phyloP scores from a whole-genome alignment of 768 basidiomycete species.

The Lepiota subincarnata region DNA sequence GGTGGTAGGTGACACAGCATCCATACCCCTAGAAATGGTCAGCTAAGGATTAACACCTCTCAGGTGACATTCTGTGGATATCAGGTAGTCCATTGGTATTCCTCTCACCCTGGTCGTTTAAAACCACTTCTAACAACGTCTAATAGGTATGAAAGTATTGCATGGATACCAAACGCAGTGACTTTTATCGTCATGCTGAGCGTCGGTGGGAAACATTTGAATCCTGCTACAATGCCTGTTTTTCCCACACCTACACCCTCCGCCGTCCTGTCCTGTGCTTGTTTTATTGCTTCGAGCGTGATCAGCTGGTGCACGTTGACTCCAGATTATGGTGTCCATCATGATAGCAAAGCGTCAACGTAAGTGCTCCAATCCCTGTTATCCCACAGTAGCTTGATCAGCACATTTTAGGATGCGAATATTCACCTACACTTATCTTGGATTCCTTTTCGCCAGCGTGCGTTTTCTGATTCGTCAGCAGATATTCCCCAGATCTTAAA shows the following conservation, averaged over 20 bases:
- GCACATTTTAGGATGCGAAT: constrained; percentile 42
- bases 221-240: constrained; percentile 25
- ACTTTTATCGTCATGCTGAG: constrained; percentile 62
- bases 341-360: constrained; percentile 44
- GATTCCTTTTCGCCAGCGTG: constrained; percentile 59
- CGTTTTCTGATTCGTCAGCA: constrained; percentile 16
- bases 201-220: constrained; percentile 58
- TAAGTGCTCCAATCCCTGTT: constrained; percentile 20
- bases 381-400: not conserved
- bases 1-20: constrained; percentile 23
- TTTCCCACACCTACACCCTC: constrained; percentile 26
- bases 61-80: constrained; percentile 63
- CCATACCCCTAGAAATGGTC: not conserved
- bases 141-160: constrained; percentile 48
- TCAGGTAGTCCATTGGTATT: constrained; percentile 56
- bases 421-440: constrained; percentile 62
- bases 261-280: constrained; percentile 30
- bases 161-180: constrained; percentile 67
- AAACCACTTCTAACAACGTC: not conserved
- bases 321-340: constrained; percentile 44
- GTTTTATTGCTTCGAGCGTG: constrained; percentile 33
- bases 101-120: not conserved
- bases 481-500: constrained; percentile 16
- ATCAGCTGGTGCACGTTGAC: constrained; percentile 41
- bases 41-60: not conserved